Evolutionary conservation across 1,284 basidiomycete genomes (phyloP), one percentile per base, ranked within the genome.

Genomic region (Naganishia sp.): DNA sequence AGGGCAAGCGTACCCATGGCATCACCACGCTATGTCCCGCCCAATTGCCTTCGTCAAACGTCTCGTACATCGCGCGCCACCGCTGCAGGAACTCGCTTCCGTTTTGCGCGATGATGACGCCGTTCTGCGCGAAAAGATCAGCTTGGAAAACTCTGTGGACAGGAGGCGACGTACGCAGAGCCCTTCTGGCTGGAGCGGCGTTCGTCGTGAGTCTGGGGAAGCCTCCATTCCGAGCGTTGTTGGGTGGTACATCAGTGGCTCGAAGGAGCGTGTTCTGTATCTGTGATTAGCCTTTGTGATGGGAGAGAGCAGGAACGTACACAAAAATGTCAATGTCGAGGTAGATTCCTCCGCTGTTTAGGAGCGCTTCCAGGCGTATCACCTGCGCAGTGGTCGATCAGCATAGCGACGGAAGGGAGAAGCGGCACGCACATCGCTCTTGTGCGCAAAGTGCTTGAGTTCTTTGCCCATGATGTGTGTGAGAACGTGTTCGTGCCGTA

Each of bases 141-240:
- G 54, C 18, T 9, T 46, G 7, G 1, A 23, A 13, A 46, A n/a
- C 9, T 18, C 18, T 1, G 45, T 1, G 50, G n/a, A 52, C 5
- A n/a, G 11, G 9, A 21, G 5, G 18, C 13, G 9, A 74, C 76
- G 67, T 52, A 79, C 77, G 60, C 79, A 80, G 32, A 80, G 69
- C 9, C 79, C 79, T 57, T 76, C 75, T 0, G 79, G 78, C n/a
- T 80, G 76, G 1, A 77, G 57, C 1, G 67, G 56, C 10, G 68
- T 54, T 21, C 75, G 69, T 10, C 71, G 62, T 0, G 75, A 77
- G 64, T 79, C 74, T 6, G 79, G 72, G 13, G 73, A 72, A 1
- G 76, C 75, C 69, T 83, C 82, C 78, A 82, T 80, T 1, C 77
- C 82, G 60, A 83, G 70, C 2, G 82, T 82, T 0, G 75, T 77